phyloP scores from a whole-genome alignment of 2,329 filamentous ascomycete species.

The Annulohypoxylon truncatum region DNA sequence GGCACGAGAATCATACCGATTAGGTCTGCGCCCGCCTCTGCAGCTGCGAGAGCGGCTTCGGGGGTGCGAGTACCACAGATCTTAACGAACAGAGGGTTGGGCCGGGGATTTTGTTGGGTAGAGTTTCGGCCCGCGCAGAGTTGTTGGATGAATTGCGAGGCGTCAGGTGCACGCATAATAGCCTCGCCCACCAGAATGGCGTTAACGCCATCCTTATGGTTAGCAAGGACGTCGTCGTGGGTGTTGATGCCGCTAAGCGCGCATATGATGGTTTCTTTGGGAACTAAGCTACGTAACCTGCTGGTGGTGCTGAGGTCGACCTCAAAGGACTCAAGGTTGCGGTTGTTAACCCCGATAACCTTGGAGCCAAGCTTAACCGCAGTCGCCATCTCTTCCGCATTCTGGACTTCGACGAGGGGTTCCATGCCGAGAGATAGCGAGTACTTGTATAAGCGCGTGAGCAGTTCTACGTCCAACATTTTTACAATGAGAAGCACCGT shows the following conservation, averaged over 20 bases:
- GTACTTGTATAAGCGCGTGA: constrained; percentile 87
- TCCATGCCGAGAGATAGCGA: constrained; percentile 95
- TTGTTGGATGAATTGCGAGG: constrained; percentile 82
- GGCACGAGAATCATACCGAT: constrained; percentile 93
- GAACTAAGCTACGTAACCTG: constrained; percentile 86
- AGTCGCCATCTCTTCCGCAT: constrained; percentile 88
- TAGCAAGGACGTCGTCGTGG: constrained; percentile 86
- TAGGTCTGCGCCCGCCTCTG: constrained; percentile 88
- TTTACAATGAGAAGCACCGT: constrained; percentile 97
- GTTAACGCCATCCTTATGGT: constrained; percentile 88
- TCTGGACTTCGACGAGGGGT: constrained; percentile 96
- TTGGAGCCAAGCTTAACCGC: constrained; percentile 88
- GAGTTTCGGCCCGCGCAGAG: constrained; percentile 73
- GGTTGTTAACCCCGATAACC: constrained; percentile 97
- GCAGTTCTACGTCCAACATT: constrained; percentile 83
- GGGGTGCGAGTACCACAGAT: constrained; percentile 91
- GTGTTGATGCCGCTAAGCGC: constrained; percentile 94
- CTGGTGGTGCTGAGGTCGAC: constrained; percentile 94
- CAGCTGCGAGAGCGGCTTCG: constrained; percentile 82
- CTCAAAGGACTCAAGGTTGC: constrained; percentile 95
- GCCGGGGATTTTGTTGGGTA: constrained; percentile 49
- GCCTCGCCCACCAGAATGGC: constrained; percentile 95
- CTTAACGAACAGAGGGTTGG: constrained; percentile 78
- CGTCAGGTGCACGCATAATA: constrained; percentile 90
- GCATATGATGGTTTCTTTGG: constrained; percentile 87